Percentiles rank a stretch among this genome's conserved stretches.
Evolutionary conservation across 495 filamentous ascomycete species (phyloP).

Genomic region (Lasiosphaeria hispida): DNA sequence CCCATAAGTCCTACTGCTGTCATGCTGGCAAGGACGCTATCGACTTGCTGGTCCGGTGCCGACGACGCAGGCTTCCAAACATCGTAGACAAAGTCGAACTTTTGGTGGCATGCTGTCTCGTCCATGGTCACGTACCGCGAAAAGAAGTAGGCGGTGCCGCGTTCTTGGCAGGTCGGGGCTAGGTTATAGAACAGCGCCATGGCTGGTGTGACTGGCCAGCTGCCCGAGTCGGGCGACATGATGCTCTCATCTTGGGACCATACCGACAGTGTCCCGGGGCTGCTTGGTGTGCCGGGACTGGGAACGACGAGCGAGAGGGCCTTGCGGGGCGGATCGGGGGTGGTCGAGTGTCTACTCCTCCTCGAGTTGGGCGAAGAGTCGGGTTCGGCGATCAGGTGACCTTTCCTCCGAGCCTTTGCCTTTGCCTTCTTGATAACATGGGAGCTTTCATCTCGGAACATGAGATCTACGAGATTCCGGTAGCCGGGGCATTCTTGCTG

Average conservation of each 20-base stretch:
- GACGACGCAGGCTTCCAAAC: constrained; percentile 35
- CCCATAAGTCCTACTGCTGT: constrained; percentile 50
- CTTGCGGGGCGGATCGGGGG: constrained; percentile 25
- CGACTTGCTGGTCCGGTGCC: constrained; percentile 27
- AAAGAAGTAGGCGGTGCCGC: constrained; percentile 41
- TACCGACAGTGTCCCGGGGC: constrained; percentile 8
- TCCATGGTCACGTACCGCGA: constrained; percentile 37
- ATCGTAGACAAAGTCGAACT: constrained; percentile 41
- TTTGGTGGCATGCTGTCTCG: constrained; percentile 38
- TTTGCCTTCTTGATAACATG: constrained; percentile 64
- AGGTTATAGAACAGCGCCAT: constrained; percentile 33
- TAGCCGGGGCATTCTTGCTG: constrained; percentile 67
- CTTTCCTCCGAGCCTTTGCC: constrained; percentile 35
- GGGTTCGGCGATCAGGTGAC: constrained; percentile 16
- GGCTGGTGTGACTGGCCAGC: constrained; percentile 35
- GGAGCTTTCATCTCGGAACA: constrained; percentile 73
- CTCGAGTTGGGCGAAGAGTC: constrained; percentile 19
- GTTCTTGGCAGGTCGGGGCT: constrained; percentile 32
- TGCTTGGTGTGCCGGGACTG: constrained; percentile 15
- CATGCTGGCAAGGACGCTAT: constrained; percentile 42
- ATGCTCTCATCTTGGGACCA: constrained; percentile 29
- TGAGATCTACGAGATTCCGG: constrained; percentile 62
- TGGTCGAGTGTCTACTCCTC: constrained; percentile 23
- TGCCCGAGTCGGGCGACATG: constrained; percentile 35
- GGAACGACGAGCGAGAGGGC: constrained; percentile 24